Conservation (phyloP, 148 eudicot genomes). For the Fagopyrum tataricum region DNA sequence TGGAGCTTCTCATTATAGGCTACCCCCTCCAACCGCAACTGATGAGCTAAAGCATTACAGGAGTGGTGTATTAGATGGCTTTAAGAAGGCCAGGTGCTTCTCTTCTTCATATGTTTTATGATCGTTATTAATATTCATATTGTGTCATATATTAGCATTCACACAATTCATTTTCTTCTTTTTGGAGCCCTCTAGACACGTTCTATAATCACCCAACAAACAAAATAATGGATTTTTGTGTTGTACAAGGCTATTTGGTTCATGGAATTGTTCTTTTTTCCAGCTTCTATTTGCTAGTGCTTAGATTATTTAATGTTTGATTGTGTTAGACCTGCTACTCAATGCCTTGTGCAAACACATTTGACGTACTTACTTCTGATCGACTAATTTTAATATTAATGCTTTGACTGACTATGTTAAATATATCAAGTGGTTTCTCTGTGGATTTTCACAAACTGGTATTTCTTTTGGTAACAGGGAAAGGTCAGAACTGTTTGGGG, state of each 20-base stretch:
- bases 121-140: background rate
- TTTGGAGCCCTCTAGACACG: background rate
- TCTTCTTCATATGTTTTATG: background rate
- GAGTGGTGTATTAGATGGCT: slow-evolving; percentile 31
- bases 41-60: slow-evolving; percentile 39
- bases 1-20: slow-evolving; percentile 29
- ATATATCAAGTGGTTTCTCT: background rate
- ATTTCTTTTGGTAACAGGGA: slow-evolving; percentile 25
- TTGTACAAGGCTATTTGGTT: background rate
- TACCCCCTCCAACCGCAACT: slow-evolving; percentile 25
- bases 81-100: slow-evolving; percentile 37
- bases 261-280: background rate
- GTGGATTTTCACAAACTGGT: slow-evolving; percentile 5
- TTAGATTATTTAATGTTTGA: background rate
- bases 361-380: background rate
- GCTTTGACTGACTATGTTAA: background rate
- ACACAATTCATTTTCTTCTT: background rate
- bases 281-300: background rate
- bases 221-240: background rate
- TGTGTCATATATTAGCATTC: slow-evolving; percentile 1
- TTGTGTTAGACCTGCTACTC: background rate
- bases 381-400: background rate
- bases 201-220: background rate
- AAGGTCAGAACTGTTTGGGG: slow-evolving; percentile 30
- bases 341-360: background rate